phyloP scores from a whole-genome alignment of 495 filamentous ascomycete genomes.

The Penicillium taxi region DNA sequence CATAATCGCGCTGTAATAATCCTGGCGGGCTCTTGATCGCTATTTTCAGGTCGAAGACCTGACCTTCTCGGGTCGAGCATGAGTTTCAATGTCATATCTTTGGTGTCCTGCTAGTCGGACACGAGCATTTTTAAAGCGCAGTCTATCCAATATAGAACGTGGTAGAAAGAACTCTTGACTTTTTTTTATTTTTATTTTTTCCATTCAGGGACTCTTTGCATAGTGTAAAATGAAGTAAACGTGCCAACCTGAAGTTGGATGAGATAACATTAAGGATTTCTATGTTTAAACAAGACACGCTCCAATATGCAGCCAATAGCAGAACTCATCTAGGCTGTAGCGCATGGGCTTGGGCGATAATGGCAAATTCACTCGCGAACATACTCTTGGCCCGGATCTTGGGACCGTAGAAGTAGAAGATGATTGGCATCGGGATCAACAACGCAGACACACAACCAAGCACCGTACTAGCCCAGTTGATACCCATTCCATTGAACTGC shows the following conservation, averaged over 20 bases:
- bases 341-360: constrained; percentile 9
- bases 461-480: constrained; percentile 68
- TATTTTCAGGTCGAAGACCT: constrained; percentile 14
- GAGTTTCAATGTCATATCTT: constrained; percentile 19
- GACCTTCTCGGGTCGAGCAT: constrained; percentile 14
- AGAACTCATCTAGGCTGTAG: constrained; percentile 3
- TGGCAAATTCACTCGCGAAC: constrained; percentile 42
- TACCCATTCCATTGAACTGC: constrained; percentile 58
- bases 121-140: no score
- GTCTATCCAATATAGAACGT: constrained; percentile 7
- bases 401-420: constrained; percentile 48
- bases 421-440: constrained; percentile 67
- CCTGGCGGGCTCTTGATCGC: constrained; percentile 8
- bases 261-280: no score
- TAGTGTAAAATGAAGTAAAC: no score
- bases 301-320: background rate
- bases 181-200: no score
- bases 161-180: constrained; percentile 1
- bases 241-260: no score
- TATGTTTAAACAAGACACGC: no score
- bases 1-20: constrained; percentile 25
- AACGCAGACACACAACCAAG: constrained; percentile 60
- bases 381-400: constrained; percentile 56
- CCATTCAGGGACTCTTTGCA: no score
- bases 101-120: constrained; percentile 5